Base-by-base conservation (phyloP, 75 land plant genomes). In the Azolla pinnata region DNA sequence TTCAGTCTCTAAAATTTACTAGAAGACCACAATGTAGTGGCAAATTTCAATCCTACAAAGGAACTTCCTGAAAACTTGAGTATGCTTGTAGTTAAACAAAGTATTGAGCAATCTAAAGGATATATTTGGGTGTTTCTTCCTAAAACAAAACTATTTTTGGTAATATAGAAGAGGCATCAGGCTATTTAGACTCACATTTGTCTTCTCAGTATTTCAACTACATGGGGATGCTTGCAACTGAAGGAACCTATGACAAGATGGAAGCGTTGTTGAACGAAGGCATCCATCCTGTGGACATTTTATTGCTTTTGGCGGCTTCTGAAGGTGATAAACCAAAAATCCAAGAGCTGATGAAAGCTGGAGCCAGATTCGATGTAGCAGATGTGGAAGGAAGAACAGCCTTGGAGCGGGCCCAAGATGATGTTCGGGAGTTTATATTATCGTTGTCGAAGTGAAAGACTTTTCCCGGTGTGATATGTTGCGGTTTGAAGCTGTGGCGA, bases 221-320 rank as follows among this genome's bases (percentile, higher is more conserved):
- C 72, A 93, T 86, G 96, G 98, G 98, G 14, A 86, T 93, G 98
- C 83, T 93, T 44, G 98, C 98, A 1, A 86, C 93, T 9, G 98
- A 93, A 67, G 98, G 98, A 2, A 54, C 96, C 23, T 93, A 93
- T 58, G 98, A 89, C 62, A 93, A 89, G 64, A 86, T 93, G 96
- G 85, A 93, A 29, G 96, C 85, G 35, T 75, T 93, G 34, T 49
- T 93, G 53, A 69, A 61, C 63, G 83, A 72, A 27, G 82, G 88
- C 51, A 89, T 89, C 31, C 85, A 81, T 63, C 91, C 98, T 1
- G 85, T 93, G 1, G 98, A 93, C 53, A 93, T 93, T 44, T 68
- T 93, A 32, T 54, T 93, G 50, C 60, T 93, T 63, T 30, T 93
- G 83, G 98, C 98, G 49, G 71, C 96, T 26, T 79, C 97, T 1